A percentile compares a stretch with the other conserved stretches of the same genome.
Evolutionary conservation across 2,329 filamentous ascomycete species (phyloP).

Genomic region (Alternaria brassicicola): DNA sequence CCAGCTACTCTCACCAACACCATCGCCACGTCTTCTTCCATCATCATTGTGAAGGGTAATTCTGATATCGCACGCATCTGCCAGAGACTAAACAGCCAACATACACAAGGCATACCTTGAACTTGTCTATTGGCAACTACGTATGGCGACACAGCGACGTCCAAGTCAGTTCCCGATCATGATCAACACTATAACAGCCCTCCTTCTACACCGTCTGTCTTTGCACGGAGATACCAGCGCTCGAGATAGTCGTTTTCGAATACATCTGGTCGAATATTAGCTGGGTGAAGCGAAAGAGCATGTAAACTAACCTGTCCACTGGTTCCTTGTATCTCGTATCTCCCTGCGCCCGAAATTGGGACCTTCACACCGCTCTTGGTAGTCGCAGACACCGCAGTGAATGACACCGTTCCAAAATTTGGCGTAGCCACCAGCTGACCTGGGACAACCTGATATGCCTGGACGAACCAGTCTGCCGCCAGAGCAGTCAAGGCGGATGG

Average conservation of each 20-base stretch:
- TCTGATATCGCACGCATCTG: not conserved
- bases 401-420: slow-evolving; percentile 26
- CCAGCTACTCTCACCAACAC: not conserved
- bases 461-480: slow-evolving; percentile 33
- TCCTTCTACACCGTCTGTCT: slow-evolving; percentile 7
- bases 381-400: slow-evolving; percentile 27
- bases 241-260: slow-evolving; percentile 29
- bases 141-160: not conserved
- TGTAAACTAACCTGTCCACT: slow-evolving; percentile 25
- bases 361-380: slow-evolving; percentile 26
- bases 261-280: slow-evolving; percentile 24
- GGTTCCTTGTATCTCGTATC: slow-evolving; percentile 34
- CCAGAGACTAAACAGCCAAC: not conserved
- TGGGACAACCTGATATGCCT: slow-evolving; percentile 29
- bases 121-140: not conserved
- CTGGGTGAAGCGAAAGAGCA: not conserved
- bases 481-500: slow-evolving; percentile 22
- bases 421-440: slow-evolving; percentile 32
- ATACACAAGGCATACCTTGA: not conserved
- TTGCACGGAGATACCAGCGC: slow-evolving; percentile 18
- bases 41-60: not conserved
- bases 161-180: not conserved
- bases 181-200: not conserved
- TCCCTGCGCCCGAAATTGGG: slow-evolving; percentile 24
- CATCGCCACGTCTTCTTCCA: not conserved